phyloP scores from a whole-genome alignment of 495 filamentous ascomycete genomes.

The Sordaria brevicollis region DNA sequence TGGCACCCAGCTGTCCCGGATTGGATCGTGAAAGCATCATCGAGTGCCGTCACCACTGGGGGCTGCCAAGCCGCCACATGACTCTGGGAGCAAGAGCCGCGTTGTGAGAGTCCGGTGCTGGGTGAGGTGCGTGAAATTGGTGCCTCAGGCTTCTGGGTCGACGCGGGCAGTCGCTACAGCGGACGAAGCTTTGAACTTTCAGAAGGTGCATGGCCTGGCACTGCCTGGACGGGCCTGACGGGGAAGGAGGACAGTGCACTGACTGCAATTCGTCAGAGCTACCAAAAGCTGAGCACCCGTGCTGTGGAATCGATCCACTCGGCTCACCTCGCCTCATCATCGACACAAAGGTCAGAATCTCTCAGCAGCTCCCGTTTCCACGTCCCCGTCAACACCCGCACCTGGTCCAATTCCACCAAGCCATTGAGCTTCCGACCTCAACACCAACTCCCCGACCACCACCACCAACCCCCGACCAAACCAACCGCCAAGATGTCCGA shows the following conservation, averaged over 20 bases:
- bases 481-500: slow-evolving; percentile 61
- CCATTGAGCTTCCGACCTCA: slow-evolving; percentile 11
- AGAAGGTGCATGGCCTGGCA: neutral
- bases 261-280: neutral
- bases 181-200: neutral
- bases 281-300: neutral
- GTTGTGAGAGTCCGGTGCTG: neutral
- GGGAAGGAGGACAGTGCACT: neutral
- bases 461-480: slow-evolving; percentile 11
- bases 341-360: neutral
- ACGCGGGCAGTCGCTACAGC: neutral
- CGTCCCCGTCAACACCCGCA: neutral
- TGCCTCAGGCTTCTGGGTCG: neutral
- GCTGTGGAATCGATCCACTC: neutral
- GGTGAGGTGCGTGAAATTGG: neutral
- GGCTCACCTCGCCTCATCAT: slow-evolving; percentile 9
- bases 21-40: neutral
- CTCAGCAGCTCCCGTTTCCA: neutral
- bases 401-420: slow-evolving; percentile 1
- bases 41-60: neutral
- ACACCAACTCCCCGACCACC: slow-evolving; percentile 6
- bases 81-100: neutral
- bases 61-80: neutral
- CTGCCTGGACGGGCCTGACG: neutral
- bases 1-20: neutral